Percentiles rank a stretch among this genome's conserved stretches.
phyloP scores from a whole-genome alignment of 148 eudicot genomes.

The Chenopodium quinoa region DNA sequence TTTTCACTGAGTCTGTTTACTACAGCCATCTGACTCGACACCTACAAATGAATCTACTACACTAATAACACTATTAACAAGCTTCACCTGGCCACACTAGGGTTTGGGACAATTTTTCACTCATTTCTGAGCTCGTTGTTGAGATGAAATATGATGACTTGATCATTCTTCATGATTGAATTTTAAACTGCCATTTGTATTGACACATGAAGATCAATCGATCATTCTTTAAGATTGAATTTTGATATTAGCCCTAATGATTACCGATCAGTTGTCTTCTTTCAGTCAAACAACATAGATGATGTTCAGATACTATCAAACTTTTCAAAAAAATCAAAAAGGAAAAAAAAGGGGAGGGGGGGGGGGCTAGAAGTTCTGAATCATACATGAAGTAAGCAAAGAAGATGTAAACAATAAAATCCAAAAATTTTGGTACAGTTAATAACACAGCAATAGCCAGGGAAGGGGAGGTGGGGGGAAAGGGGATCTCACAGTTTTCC shows the following conservation, averaged over 20 bases:
- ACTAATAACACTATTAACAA: neutral
- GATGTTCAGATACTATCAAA: neutral
- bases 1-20: neutral
- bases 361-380: neutral
- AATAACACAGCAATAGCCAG: neutral
- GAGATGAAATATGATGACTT: neutral
- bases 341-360: neutral
- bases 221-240: neutral
- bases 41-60: neutral
- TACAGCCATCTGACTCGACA: neutral
- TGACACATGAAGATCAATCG: neutral
- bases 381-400: neutral
- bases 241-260: neutral
- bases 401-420: neutral
- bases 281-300: neutral
- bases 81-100: neutral
- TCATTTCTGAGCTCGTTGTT: neutral
- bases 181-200: neutral
- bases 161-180: neutral
- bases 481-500: slow-evolving; percentile 69
- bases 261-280: neutral
- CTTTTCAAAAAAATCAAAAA: neutral
- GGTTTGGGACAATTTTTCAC: neutral
- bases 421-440: neutral
- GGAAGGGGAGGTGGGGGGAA: slow-evolving; percentile 4